phyloP scores from a whole-genome alignment of 768 basidiomycete genomes.

The Naematelia aurantialba region DNA sequence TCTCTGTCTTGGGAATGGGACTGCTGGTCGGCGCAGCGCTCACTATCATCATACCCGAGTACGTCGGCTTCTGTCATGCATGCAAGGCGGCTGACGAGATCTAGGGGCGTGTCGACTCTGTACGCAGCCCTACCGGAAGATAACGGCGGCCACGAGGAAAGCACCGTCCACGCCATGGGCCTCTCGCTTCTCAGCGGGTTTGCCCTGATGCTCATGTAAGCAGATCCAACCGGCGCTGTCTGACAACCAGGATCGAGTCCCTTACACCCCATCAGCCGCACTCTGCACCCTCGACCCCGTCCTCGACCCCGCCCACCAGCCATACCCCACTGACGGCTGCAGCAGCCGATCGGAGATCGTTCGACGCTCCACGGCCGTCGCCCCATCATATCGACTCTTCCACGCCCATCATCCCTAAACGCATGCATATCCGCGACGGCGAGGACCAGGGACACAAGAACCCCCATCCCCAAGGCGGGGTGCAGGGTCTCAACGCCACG shows the following conservation, averaged over 20 bases:
- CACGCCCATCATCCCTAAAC: conserved; percentile 37
- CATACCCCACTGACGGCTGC: conserved; percentile 13
- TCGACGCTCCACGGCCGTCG: conserved; percentile 9
- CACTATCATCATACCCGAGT: conserved; percentile 92
- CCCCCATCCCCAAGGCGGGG: conserved; percentile 11
- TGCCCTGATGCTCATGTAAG: conserved; percentile 50
- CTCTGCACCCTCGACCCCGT: conserved; percentile 24
- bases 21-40: conserved; percentile 83
- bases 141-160: conserved; percentile 23
- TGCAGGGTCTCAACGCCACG: conserved; percentile 61
- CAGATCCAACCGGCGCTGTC: conserved; percentile 43
- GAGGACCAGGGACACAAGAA: conserved; percentile 14
- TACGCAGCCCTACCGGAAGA: conserved; percentile 35
- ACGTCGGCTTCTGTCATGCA: conserved; percentile 51
- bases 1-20: conserved; percentile 70
- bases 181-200: conserved; percentile 46
- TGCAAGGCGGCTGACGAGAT: conserved; percentile 41
- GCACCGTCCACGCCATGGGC: conserved; percentile 42
- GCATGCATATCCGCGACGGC: conserved; percentile 30
- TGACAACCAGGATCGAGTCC: conserved; percentile 34
- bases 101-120: conserved; percentile 45
- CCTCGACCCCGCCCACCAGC: conserved; percentile 20
- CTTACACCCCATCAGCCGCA: conserved; percentile 46
- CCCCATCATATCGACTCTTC: conserved; percentile 27
- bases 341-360: conserved; percentile 11